Evolutionary conservation across 2,329 filamentous ascomycete genomes (phyloP), one percentile per base, ranked within the genome.

Genomic region (Elsinoe perseae): DNA sequence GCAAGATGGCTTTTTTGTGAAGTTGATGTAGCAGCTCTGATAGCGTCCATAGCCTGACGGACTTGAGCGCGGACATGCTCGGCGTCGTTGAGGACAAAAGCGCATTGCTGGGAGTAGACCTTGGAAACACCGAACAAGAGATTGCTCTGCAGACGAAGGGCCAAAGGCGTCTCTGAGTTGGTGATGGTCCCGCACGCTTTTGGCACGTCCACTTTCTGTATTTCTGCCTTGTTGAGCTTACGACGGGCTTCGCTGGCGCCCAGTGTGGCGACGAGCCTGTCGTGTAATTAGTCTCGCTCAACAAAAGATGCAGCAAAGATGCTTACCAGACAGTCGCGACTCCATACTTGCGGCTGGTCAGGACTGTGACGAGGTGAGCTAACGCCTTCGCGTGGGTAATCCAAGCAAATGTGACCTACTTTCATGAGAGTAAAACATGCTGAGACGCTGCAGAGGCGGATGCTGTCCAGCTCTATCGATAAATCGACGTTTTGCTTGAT

Each of bases 381-480:
- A 23, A 9, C 27, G 7, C 18, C 32, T 14, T 28, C 20, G 25
- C 12, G 40, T n/a, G 14, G 3, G 8, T n/a, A n/a, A n/a, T n/a
- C n/a, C n/a, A n/a, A 14, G 32, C 32, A 36, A 36, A 36, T 23
- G n/a, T 7, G 3, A 32, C 84, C 68, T 76, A 93, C 92, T 89
- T 73, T 96, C 91, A 73, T 95, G 89, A 65, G 88, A 95, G 75
- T 95, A 97, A 69, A 96, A 96, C 91, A 96, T 96, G 63, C 32
- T 69, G 65, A 46, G 20, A 14, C 32, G 12, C 12, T 3, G 10
- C 5, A 36, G 32, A 3, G 32, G 32, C 32, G n/a, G 3, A 36
- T 4, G 32, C 10, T 4, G 32, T 14, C 12, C 32, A 14, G 9
- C n/a, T 36, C 5, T 9, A 36, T 7, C 3, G 5, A 14, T 36